These are phyloP conservation scores for Brassica hybrid DNA, from an alignment of 441 rosid genomes.

Conservation along the genomic window DNA sequence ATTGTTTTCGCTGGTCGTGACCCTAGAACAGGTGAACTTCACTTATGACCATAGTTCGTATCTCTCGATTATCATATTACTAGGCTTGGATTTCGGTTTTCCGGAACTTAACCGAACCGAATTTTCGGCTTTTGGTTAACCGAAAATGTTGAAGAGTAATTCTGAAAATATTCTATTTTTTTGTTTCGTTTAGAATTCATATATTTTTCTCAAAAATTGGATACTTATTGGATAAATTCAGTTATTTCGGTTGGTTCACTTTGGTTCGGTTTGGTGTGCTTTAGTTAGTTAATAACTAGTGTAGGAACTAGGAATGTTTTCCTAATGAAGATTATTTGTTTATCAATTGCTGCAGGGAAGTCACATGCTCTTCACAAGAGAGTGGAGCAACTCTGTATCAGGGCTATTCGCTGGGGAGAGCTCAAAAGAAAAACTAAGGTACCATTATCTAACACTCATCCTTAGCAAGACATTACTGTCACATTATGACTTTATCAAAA, in stretches of 20 bases:
- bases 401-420: conserved; percentile 98
- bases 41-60: too few relatives aligned
- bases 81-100: too few relatives aligned
- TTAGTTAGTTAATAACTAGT: neutral
- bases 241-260: too few relatives aligned
- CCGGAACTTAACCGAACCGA: too few relatives aligned
- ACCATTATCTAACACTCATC: conserved; percentile 36
- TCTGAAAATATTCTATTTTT: too few relatives aligned
- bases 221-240: too few relatives aligned
- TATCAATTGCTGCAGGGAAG: conserved; percentile 67
- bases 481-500: neutral
- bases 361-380: conserved; percentile 99
- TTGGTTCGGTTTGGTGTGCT: too few relatives aligned
- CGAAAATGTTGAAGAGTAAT: too few relatives aligned
- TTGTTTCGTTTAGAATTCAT: too few relatives aligned
- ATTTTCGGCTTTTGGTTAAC: too few relatives aligned
- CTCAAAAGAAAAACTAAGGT: conserved; percentile 94
- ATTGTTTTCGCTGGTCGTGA: conserved; percentile 98
- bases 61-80: too few relatives aligned
- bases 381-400: conserved; percentile 97
- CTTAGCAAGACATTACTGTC: conserved; percentile 6
- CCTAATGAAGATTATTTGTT: neutral
- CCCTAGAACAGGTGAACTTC: conserved; percentile 83
- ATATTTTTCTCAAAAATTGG: too few relatives aligned
- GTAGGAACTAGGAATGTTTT: conserved; percentile 21